These are phyloP conservation scores for Fonsecaea pugnacius DNA, from an alignment of 2,329 filamentous ascomycete species.

Conservation along the genomic window DNA sequence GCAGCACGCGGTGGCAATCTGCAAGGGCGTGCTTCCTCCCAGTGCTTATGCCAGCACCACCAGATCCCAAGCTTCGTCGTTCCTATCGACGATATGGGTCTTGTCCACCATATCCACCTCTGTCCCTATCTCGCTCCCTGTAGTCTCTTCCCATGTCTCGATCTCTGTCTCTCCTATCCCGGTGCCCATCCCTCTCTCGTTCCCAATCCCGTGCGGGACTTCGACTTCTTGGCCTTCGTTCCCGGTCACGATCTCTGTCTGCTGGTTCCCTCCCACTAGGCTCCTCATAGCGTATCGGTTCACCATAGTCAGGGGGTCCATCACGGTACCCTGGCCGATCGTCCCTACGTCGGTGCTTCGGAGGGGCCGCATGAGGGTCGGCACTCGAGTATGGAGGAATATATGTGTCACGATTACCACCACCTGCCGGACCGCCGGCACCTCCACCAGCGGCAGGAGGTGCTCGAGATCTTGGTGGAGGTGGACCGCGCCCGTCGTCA, in stretches of 20 bases:
- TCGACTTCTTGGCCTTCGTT: conserved; percentile 32
- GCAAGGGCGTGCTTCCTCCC: background rate
- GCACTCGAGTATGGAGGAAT: conserved; percentile 37
- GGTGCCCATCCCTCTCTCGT: conserved; percentile 19
- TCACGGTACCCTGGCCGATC: conserved; percentile 29
- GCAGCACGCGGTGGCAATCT: background rate
- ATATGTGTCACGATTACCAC: conserved; percentile 36
- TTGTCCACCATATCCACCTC: conserved; percentile 24
- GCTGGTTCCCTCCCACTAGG: background rate
- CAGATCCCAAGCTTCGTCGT: conserved; percentile 4
- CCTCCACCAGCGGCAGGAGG: conserved; percentile 10
- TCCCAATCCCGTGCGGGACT: conserved; percentile 33
- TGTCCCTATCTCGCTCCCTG: conserved; percentile 24
- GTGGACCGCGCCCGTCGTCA: conserved; percentile 34
- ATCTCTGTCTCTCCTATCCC: conserved; percentile 30
- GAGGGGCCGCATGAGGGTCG: conserved; percentile 27
- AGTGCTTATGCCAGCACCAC: background rate
- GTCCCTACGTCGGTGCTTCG: conserved; percentile 23
- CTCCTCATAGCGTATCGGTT: conserved; percentile 32
- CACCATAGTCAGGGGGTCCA: conserved; percentile 24
- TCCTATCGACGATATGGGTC: conserved; percentile 24
- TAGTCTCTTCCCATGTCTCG: conserved; percentile 26
- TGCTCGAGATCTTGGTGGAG: conserved; percentile 27
- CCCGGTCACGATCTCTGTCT: conserved; percentile 28
- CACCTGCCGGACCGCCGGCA: conserved; percentile 7